These are phyloP conservation scores for Penicillium sp. DNA, from an alignment of 2,329 filamentous ascomycete genomes.

Conservation along the genomic window DNA sequence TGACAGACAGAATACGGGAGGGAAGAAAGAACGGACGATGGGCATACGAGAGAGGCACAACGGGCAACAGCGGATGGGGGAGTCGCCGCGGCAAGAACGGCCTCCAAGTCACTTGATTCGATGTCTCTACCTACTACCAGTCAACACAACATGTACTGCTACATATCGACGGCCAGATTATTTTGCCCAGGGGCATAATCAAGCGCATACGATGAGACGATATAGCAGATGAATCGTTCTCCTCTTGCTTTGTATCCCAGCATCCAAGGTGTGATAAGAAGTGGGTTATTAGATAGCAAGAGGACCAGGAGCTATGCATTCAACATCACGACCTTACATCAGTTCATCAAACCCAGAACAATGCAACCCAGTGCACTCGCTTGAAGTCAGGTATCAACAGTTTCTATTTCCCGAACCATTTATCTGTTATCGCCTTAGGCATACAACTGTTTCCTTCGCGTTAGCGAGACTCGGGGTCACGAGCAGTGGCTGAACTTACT, in stretches of 20 bases:
- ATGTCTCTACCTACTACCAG: background rate
- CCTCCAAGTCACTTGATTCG: conserved; percentile 5
- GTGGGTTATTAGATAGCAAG: conserved; percentile 69
- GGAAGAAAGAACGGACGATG: background rate
- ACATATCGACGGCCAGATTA: conserved; percentile 36
- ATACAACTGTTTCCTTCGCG: conserved; percentile 53
- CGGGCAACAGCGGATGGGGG: background rate
- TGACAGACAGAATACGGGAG: background rate
- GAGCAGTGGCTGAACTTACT: conserved; percentile 52
- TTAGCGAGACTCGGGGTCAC: conserved; percentile 17
- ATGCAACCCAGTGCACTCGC: background rate
- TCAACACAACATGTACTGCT: conserved; percentile 28
- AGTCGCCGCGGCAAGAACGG: conserved; percentile 1
- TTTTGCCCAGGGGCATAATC: conserved; percentile 25
- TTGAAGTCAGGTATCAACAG: background rate
- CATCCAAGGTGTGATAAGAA: conserved; percentile 48
- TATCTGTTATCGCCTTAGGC: conserved; percentile 63
- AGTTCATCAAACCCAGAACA: background rate
- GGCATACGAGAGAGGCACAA: background rate
- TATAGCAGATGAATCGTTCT: conserved; percentile 44
- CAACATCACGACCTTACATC: background rate
- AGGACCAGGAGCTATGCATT: conserved; percentile 35
- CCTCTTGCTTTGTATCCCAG: conserved; percentile 69
- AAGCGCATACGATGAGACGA: background rate
- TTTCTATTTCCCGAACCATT: conserved; percentile 47